phyloP scores from a whole-genome alignment of 768 basidiomycete species.

The Kwoniella sp. region DNA sequence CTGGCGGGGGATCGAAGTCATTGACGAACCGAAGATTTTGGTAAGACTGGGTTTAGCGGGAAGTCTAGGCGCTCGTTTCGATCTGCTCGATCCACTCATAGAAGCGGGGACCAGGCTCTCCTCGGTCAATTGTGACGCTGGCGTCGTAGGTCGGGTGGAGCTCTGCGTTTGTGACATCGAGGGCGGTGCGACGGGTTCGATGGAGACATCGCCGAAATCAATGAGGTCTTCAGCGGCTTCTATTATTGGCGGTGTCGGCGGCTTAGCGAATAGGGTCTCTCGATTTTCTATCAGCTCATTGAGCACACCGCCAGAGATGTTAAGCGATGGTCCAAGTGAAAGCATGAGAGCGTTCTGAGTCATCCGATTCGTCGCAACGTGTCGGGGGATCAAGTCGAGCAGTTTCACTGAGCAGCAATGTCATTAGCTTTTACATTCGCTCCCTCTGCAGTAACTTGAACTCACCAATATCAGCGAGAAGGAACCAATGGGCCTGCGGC shows the following conservation, averaged over 20 bases:
- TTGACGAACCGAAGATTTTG: conserved; percentile 30
- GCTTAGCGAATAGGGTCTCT: conserved; percentile 37
- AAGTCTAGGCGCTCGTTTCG: conserved; percentile 26
- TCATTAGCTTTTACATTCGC: background rate
- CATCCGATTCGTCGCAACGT: conserved; percentile 81
- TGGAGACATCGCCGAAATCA: conserved; percentile 39
- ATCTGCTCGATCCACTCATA: conserved; percentile 8
- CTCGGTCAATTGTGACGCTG: background rate
- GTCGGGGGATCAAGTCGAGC: conserved; percentile 71
- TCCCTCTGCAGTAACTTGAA: background rate
- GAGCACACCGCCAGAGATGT: conserved; percentile 49
- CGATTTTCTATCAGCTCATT: conserved; percentile 43
- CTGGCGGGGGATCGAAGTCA: conserved; percentile 7
- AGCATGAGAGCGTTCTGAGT: conserved; percentile 83
- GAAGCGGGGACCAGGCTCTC: background rate
- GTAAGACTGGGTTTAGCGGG: conserved; percentile 39
- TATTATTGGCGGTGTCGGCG: conserved; percentile 24
- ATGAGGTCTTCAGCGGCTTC: conserved; percentile 36
- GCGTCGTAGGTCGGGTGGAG: conserved; percentile 10
- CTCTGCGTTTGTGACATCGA: background rate
- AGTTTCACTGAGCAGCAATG: conserved; percentile 56
- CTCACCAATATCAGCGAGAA: conserved; percentile 78
- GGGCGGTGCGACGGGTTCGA: conserved; percentile 17
- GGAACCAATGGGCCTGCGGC: conserved; percentile 77
- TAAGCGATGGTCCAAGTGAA: conserved; percentile 72